These are phyloP conservation scores for Hortiboletus rubellus DNA, from an alignment of 1,284 basidiomycete species.

Conservation along the genomic window DNA sequence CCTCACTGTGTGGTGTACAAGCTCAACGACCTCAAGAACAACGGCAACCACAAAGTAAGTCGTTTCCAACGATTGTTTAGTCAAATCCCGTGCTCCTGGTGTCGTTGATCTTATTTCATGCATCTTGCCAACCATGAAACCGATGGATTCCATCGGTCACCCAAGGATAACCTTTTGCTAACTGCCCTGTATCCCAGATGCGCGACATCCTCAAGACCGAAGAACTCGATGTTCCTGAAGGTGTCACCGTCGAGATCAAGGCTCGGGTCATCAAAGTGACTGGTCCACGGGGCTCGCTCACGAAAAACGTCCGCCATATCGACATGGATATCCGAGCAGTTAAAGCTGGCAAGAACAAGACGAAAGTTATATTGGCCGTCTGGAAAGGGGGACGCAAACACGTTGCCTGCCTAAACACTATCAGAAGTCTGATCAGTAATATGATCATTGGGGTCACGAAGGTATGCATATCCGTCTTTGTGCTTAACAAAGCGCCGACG, in stretches of 20 bases:
- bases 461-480: constrained; percentile 34
- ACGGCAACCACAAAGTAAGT: constrained; percentile 32
- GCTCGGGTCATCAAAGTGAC: constrained; percentile 87
- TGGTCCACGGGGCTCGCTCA: constrained; percentile 87
- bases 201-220: constrained; percentile 92
- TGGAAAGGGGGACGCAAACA: constrained; percentile 99
- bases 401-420: constrained; percentile 96
- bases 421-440: constrained; percentile 94
- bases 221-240: constrained; percentile 88
- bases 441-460: constrained; percentile 98
- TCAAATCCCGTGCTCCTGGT: neutral
- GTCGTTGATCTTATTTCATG: constrained; percentile 5
- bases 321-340: constrained; percentile 94
- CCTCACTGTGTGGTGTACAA: constrained; percentile 2
- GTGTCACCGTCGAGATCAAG: constrained; percentile 84
- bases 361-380: constrained; percentile 87
- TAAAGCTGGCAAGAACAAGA: constrained; percentile 62
- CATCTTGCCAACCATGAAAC: neutral
- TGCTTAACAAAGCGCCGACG: constrained; percentile 2
- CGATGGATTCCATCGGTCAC: constrained; percentile 34
- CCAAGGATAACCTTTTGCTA: constrained; percentile 24
- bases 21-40: constrained; percentile 27
- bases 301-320: constrained; percentile 92
- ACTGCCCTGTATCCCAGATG: constrained; percentile 55
- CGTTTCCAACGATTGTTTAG: neutral